Conservation (phyloP, 192 early-diverging fungal genomes). For the Entomortierella chlamydospora region DNA sequence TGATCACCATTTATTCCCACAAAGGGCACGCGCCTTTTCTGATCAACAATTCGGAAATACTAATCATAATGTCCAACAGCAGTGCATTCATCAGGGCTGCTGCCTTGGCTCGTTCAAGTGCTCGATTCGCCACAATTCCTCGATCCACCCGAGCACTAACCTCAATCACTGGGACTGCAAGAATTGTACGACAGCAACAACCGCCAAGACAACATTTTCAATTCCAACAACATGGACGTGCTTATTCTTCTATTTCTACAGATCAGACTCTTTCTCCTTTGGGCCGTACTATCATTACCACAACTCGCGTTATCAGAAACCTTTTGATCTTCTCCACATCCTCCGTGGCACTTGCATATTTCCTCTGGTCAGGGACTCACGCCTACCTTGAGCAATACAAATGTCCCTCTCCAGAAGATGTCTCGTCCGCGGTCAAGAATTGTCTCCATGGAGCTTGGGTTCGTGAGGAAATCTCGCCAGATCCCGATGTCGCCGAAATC, state of each 20-base stretch:
- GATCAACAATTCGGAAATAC: neutral
- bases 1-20: neutral
- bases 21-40: neutral
- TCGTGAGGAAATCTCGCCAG: conserved; percentile 60
- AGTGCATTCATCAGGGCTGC: conserved; percentile 23
- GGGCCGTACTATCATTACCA: conserved; percentile 13
- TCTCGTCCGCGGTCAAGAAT: conserved; percentile 50
- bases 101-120: neutral
- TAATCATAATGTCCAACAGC: conserved; percentile 6
- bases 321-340: conserved; percentile 49
- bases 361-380: conserved; percentile 59
- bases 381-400: conserved; percentile 65
- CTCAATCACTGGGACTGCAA: neutral
- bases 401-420: conserved; percentile 55
- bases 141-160: neutral
- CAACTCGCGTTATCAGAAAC: conserved; percentile 25
- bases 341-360: conserved; percentile 30
- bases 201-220: neutral
- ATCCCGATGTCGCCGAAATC: conserved; percentile 56
- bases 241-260: neutral
- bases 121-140: neutral
- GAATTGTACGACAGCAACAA: conserved; percentile 1
- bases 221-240: too few relatives aligned
- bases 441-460: conserved; percentile 67
- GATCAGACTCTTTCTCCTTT: conserved; percentile 1